Evolutionary conservation across 208 protist genomes (phyloP).

Genomic region (Leptomonas pyrrhocoris): DNA sequence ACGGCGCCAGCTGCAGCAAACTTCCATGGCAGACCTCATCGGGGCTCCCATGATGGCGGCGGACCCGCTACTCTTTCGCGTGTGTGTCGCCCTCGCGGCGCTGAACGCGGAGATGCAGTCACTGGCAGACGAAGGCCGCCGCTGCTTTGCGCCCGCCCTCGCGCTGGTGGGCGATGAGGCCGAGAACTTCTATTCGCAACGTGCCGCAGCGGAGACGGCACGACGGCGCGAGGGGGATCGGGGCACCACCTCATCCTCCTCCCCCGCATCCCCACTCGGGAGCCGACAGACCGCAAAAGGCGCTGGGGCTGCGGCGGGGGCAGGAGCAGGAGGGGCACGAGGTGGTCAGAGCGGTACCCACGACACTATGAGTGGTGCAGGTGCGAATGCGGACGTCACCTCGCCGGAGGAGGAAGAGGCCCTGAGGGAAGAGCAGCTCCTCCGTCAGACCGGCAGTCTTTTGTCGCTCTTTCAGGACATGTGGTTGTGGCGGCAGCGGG

Average conservation of each 20-base stretch:
- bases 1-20: slow-evolving; percentile 17
- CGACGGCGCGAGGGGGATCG: background rate
- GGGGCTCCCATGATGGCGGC: slow-evolving; percentile 25
- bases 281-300: background rate
- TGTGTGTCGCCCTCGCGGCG: slow-evolving; percentile 38
- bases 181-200: slow-evolving; percentile 20
- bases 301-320: no score
- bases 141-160: slow-evolving; percentile 47
- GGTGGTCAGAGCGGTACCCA: background rate
- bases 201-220: background rate
- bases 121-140: slow-evolving; percentile 39
- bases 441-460: slow-evolving; percentile 59
- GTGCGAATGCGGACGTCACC: background rate
- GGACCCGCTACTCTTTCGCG: slow-evolving; percentile 53
- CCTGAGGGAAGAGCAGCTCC: slow-evolving; percentile 71
- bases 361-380: background rate
- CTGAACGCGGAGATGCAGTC: slow-evolving; percentile 56
- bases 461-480: slow-evolving; percentile 78
- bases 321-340: background rate
- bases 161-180: slow-evolving; percentile 57
- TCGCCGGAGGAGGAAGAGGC: slow-evolving; percentile 6
- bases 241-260: background rate
- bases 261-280: background rate
- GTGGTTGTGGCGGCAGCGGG: slow-evolving; percentile 77
- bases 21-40: slow-evolving; percentile 50